Base-by-base conservation (phyloP, 192 early-diverging fungal species). In the Podila minutissima region DNA sequence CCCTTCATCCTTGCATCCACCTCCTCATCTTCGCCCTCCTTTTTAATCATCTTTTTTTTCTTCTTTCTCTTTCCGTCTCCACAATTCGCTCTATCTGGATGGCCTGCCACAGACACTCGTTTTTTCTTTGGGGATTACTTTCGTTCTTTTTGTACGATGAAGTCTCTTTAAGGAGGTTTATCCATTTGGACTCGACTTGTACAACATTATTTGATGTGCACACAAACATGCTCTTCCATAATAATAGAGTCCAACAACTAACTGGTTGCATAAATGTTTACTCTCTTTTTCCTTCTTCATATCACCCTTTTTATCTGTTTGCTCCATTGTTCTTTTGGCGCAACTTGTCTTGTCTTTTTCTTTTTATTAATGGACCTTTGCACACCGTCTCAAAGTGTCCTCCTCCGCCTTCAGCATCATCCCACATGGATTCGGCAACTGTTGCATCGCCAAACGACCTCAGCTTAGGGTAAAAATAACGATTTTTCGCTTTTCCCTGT, bases 401-500 rank as follows among this genome's bases (percentile, higher is more conserved):
- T 55, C 53, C 53, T 24, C 53, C n/a, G 50, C 50, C 20, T 55
- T 26, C 22, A 55, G 24, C 53, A 55, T 24, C 24, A 26, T 55
- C 53, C 53, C 53, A n/a, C 31, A 75, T 69, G 61, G 62, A 64
- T 26, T 37, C 69, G 31, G 50, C 35, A 24, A 9, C 12, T 28
- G 24, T 29, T 1, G 73, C 32, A 9, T 64, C 59, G 5, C 26
- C 59, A 11, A 69, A 61, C 46, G 35, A 62, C 53, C 48, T 58
- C 35, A 28, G 37, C 38, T 19, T 65, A 24, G 62, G 74, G 66
- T 75, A 75, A 59, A 24, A 55, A 3, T 46, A 13, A 13, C 13
- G 0, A 13, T 17, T 4, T 17, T 3, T 17, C 41, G 41, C 15
- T 13, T 46, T 46, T 15, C 41, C 9, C 2, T 46, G 41, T 46